Percentiles rank a stretch among this genome's conserved stretches.
Evolutionary conservation across 495 filamentous ascomycete genomes (phyloP).

Genomic region (Penicillium silybi): DNA sequence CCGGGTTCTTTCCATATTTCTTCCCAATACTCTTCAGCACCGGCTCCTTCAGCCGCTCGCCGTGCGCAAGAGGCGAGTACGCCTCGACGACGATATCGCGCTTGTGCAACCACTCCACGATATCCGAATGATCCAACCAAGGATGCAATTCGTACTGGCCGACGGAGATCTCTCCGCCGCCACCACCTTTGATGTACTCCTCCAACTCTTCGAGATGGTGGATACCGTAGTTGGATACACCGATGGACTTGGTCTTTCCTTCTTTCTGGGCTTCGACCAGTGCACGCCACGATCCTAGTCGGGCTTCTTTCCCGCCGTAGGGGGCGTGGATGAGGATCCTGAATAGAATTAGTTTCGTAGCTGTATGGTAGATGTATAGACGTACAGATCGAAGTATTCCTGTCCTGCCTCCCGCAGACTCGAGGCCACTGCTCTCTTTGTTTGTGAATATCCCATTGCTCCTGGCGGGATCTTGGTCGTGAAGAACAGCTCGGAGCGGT

Average conservation of each 20-base stretch:
- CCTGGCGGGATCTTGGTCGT: slow-evolving; percentile 54
- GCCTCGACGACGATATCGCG: slow-evolving; percentile 71
- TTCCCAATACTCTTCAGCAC: slow-evolving; percentile 53
- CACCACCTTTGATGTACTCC: slow-evolving; percentile 64
- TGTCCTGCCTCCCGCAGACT: slow-evolving; percentile 31
- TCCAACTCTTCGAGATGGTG: slow-evolving; percentile 63
- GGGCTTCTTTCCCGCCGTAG: slow-evolving; percentile 48
- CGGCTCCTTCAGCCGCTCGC: slow-evolving; percentile 57
- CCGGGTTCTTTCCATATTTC: slow-evolving; percentile 69
- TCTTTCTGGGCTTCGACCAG: slow-evolving; percentile 50
- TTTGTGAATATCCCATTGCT: slow-evolving; percentile 48
- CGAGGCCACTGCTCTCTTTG: slow-evolving; percentile 30
- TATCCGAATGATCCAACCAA: slow-evolving; percentile 71
- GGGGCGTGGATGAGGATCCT: slow-evolving; percentile 54
- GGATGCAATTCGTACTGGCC: slow-evolving; percentile 89
- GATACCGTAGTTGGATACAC: slow-evolving; percentile 54
- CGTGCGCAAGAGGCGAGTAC: slow-evolving; percentile 73
- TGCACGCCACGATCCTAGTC: slow-evolving; percentile 46
- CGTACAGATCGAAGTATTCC: slow-evolving; percentile 65
- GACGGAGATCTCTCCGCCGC: slow-evolving; percentile 72
- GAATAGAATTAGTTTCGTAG: not conserved
- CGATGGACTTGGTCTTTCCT: slow-evolving; percentile 47
- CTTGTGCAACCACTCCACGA: slow-evolving; percentile 68
- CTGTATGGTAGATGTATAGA: not conserved
- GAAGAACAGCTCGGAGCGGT: slow-evolving; percentile 49